A percentile compares a stretch with the other conserved stretches of the same genome.
phyloP scores from a whole-genome alignment of 257 asterid genomes.

The Leonotis leonurus region DNA sequence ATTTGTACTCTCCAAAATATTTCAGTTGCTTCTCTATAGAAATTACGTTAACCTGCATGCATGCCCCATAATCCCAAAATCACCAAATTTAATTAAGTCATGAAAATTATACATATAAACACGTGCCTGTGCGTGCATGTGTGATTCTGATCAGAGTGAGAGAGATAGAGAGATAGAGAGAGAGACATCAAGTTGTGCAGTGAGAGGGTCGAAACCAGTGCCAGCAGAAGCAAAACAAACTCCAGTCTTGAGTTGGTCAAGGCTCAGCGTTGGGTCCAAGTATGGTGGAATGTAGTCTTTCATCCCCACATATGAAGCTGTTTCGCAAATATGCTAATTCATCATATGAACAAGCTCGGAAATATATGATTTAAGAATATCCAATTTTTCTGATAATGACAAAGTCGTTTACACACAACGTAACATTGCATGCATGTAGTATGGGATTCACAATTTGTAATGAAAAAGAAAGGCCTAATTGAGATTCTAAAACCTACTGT shows the following conservation, averaged over 20 bases:
- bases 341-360: too few species aligned
- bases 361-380: too few species aligned
- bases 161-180: background rate
- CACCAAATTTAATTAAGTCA: background rate
- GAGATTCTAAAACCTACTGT: too few species aligned
- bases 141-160: too few species aligned
- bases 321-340: too few species aligned
- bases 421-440: too few species aligned
- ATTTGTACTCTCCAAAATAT: slow-evolving; percentile 40
- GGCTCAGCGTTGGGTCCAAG: slow-evolving; percentile 50
- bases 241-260: slow-evolving; percentile 61
- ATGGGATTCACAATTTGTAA: too few species aligned
- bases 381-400: too few species aligned
- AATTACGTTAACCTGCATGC: slow-evolving; percentile 44
- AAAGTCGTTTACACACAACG: too few species aligned
- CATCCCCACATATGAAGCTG: slow-evolving; percentile 49
- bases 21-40: slow-evolving; percentile 36
- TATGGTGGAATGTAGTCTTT: slow-evolving; percentile 71
- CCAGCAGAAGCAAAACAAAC: slow-evolving; percentile 77
- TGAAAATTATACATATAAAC: too few species aligned
- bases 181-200: slow-evolving; percentile 33
- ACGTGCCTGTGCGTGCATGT: background rate
- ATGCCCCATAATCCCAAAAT: background rate
- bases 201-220: slow-evolving; percentile 66
- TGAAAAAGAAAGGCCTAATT: too few species aligned